Conservation (phyloP, 257 asterid genomes). For the Rhazya stricta region DNA sequence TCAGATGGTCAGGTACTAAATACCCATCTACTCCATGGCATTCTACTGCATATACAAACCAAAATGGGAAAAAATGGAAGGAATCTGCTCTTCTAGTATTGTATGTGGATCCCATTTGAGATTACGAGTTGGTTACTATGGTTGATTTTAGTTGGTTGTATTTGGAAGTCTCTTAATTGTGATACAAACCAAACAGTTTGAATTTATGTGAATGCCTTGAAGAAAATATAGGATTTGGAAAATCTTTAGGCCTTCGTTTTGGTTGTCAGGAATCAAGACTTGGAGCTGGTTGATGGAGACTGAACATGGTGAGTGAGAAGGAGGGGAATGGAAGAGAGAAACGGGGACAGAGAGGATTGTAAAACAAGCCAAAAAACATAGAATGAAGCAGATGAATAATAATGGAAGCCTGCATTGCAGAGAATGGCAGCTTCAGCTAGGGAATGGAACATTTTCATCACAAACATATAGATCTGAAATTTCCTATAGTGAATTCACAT, state of each 20-base stretch:
- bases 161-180: not conserved
- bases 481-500: not conserved
- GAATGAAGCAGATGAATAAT: not conserved
- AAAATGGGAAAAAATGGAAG: not conserved
- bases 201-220: not conserved
- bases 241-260: not conserved
- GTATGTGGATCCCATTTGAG: not conserved
- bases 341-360: not conserved
- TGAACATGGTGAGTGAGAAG: not conserved
- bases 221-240: not conserved
- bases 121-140: not conserved
- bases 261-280: not conserved
- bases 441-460: not conserved
- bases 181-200: not conserved
- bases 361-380: not conserved
- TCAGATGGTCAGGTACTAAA: slow-evolving; percentile 92
- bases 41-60: not conserved
- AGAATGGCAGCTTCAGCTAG: not conserved
- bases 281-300: not conserved
- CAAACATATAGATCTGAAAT: not conserved
- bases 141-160: not conserved
- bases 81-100: not conserved
- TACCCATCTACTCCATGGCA: not conserved
- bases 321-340: not conserved
- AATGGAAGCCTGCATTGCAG: not conserved